Conservation (phyloP, 371 early-diverging fungal genomes). For the Rhizopus arrhizus region DNA sequence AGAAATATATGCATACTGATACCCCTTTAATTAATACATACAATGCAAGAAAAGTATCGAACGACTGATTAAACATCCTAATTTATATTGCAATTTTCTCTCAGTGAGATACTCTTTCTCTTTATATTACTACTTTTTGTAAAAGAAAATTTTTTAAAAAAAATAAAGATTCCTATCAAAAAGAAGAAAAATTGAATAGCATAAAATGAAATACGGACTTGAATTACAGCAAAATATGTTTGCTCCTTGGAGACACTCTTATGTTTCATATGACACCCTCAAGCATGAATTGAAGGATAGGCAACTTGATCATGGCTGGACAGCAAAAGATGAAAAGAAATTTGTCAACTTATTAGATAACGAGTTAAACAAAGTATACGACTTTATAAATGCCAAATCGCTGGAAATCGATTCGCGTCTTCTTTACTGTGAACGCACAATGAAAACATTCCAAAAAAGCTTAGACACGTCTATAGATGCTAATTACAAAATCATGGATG, state of each 20-base stretch:
- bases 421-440: constrained; percentile 24
- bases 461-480: constrained; percentile 16
- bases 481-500: constrained; percentile 56
- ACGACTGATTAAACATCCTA: too few species aligned
- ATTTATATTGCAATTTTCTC: too few species aligned
- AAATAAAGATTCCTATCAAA: background rate
- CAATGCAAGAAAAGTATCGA: too few species aligned
- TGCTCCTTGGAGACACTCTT: constrained; percentile 24
- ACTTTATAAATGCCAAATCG: constrained; percentile 20
- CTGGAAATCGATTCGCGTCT: constrained; percentile 24
- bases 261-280: constrained; percentile 26
- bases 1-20: too few species aligned
- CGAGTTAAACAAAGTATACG: constrained; percentile 31
- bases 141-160: too few species aligned
- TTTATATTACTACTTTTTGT: too few species aligned
- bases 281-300: constrained; percentile 25
- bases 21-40: too few species aligned
- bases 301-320: constrained; percentile 38
- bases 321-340: constrained; percentile 64
- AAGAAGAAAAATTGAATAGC: background rate
- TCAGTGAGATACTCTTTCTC: too few species aligned
- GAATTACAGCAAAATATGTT: constrained; percentile 26
- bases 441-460: constrained; percentile 11
- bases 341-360: constrained; percentile 56
- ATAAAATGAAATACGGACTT: constrained; percentile 27